These are phyloP conservation scores for Paradendryphiella salina DNA, from an alignment of 2,329 filamentous ascomycete species.

Conservation along the genomic window DNA sequence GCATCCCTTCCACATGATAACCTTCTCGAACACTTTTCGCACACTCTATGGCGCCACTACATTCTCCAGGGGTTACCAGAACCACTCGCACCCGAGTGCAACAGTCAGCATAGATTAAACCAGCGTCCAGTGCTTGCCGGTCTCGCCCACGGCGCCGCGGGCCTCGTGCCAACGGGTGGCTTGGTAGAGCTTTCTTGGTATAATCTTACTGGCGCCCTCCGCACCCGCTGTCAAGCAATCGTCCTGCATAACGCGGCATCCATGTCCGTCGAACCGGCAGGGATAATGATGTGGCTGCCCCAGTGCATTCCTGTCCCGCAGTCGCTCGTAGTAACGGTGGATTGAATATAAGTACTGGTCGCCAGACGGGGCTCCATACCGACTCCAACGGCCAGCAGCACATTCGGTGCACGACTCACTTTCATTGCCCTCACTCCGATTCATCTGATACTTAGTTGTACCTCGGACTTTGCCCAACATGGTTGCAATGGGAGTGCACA, in stretches of 20 bases:
- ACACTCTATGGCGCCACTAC: conserved; percentile 18
- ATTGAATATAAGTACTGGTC: conserved; percentile 26
- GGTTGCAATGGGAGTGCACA: conserved; percentile 21
- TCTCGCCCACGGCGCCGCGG: conserved; percentile 27
- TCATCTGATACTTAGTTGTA: background rate
- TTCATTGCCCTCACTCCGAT: background rate
- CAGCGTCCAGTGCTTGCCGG: conserved; percentile 6
- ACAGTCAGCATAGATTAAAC: background rate
- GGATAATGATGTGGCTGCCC: conserved; percentile 4
- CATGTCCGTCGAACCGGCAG: conserved; percentile 21
- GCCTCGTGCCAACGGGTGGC: conserved; percentile 30
- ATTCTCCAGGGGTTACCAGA: conserved; percentile 21
- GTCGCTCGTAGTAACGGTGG: conserved; percentile 5
- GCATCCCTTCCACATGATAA: conserved; percentile 11
- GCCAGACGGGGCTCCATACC: conserved; percentile 10
- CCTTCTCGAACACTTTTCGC: conserved; percentile 19
- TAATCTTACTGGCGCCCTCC: conserved; percentile 21
- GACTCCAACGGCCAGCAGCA: conserved; percentile 20
- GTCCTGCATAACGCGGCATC: conserved; percentile 20
- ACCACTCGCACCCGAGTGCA: background rate
- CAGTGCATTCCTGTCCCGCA: conserved; percentile 6
- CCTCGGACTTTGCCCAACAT: conserved; percentile 8
- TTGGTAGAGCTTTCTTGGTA: conserved; percentile 18
- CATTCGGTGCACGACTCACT: conserved; percentile 16
- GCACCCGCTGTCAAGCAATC: conserved; percentile 15